phyloP scores from a whole-genome alignment of 2,329 filamentous ascomycete genomes.

The Nemania sp. region DNA sequence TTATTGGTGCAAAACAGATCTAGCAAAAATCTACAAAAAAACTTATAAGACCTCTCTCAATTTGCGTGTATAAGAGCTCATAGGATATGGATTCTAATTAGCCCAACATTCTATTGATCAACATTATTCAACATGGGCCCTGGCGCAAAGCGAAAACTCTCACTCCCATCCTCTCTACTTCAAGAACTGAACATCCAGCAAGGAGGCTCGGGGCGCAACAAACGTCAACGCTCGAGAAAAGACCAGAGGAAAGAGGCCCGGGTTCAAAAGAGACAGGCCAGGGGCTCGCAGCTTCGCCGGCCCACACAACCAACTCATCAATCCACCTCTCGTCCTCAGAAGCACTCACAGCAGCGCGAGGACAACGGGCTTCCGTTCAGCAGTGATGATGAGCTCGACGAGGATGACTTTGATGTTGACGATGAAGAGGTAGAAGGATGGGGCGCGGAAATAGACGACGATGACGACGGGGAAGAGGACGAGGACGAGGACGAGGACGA shows the following conservation, averaged over 20 bases:
- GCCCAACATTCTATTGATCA: not conserved
- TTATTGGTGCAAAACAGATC: too few species aligned
- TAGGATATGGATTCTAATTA: not conserved
- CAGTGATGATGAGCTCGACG: constrained; percentile 30
- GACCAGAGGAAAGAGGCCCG: constrained; percentile 40
- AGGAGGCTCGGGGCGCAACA: constrained; percentile 24
- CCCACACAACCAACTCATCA: constrained; percentile 16
- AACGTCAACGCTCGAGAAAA: constrained; percentile 37
- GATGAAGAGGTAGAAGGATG: constrained; percentile 21
- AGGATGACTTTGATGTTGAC: constrained; percentile 22
- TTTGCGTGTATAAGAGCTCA: not conserved
- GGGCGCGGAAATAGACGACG: constrained; percentile 16
- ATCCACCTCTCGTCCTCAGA: not conserved
- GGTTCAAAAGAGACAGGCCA: constrained; percentile 38
- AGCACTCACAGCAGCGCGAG: constrained; percentile 5
- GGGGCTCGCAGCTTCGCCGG: constrained; percentile 34
- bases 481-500: constrained; percentile 34
- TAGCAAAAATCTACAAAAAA: too few species aligned
- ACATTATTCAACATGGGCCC: constrained; percentile 3
- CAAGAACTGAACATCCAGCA: constrained; percentile 48
- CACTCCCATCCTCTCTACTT: constrained; percentile 50
- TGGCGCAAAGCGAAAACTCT: constrained; percentile 43
- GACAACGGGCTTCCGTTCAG: constrained; percentile 16
- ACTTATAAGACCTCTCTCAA: too few species aligned
- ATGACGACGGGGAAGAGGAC: constrained; percentile 30